These are phyloP conservation scores for Claviceps sp. DNA, from an alignment of 2,329 filamentous ascomycete genomes.

Conservation along the genomic window DNA sequence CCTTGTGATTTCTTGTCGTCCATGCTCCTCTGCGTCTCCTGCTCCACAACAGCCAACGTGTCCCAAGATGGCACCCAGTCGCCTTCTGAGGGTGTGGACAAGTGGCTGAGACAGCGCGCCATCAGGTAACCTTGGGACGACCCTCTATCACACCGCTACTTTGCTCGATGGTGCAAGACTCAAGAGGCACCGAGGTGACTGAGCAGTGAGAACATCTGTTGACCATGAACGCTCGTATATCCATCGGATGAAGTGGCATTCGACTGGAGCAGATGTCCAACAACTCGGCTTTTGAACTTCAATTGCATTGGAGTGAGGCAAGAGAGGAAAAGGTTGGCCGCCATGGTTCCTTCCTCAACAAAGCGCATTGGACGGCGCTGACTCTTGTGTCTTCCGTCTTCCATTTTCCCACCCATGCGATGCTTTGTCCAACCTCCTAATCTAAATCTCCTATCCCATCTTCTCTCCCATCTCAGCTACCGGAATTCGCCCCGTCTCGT, in stretches of 20 bases:
- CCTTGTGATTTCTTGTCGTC: not conserved
- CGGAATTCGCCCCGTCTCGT: no score
- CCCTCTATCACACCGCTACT: conserved; percentile 5
- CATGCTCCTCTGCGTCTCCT: not conserved
- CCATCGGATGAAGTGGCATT: no score
- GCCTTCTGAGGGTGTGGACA: not conserved
- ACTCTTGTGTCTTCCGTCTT: no score
- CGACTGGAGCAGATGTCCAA: no score
- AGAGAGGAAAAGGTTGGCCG: not conserved
- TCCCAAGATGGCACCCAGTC: not conserved
- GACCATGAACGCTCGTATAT: not conserved
- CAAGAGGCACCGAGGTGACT: not conserved
- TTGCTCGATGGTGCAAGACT: not conserved
- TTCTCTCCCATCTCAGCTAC: not conserved
- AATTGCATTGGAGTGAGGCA: not conserved
- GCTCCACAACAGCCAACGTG: not conserved
- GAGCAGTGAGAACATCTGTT: not conserved
- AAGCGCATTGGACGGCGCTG: not conserved
- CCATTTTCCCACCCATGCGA: no score
- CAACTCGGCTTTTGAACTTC: no score
- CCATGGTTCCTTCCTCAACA: conserved; percentile 1
- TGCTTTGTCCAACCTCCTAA: no score
- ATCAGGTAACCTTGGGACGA: not conserved
- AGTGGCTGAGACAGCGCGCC: conserved; percentile 6
- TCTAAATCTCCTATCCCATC: no score